Base-by-base conservation (phyloP, 495 filamentous ascomycete genomes). In the Xylaria palmicola region DNA sequence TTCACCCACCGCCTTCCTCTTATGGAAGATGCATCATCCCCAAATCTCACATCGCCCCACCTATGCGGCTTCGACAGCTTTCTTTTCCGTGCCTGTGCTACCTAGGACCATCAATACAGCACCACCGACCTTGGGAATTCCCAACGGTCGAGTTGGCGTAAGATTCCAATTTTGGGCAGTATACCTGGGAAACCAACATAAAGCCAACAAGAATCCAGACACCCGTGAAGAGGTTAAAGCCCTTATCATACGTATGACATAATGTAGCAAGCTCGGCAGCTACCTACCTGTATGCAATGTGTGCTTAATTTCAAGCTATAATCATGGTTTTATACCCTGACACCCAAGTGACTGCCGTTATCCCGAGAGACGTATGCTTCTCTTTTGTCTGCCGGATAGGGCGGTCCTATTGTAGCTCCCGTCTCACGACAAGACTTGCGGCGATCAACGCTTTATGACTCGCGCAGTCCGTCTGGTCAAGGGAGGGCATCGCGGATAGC, bases 21-120 rank as follows among this genome's bases (percentile, higher is more conserved):
- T 61, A 61, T 2, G 50, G 59, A 26, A 60, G 47, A 60, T 37
- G 49, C 47, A 24, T 52, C 49, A 60, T 50, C 58, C 58, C 48
- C 41, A n/a, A 39, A 61, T 47, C 40, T 37, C 49, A 47, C 41
- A 29, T 37, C 13, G 37, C 50, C 49, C 39, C 50, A 44, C 37
- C 24, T 32, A 36, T 19, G 37, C n/a, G 13, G n/a, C 24, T 10
- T 60, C 26, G 27, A 40, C 30, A 22, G 20, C 34, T 39, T 44
- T 13, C n/a, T 59, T 50, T 34, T 32, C 19, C 36, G 5, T 39
- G 17, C 9, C 39, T 15, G n/a, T 37, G 15, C 22, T 12, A 27
- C 20, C 22, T 27, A 13, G 12, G n/a, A n/a, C n/a, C n/a, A n/a
- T n/a, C n/a, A n/a, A n/a, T n/a, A n/a, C n/a, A n/a, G n/a, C n/a